These are phyloP conservation scores for Alternaria metachromatica DNA, from an alignment of 2,329 filamentous ascomycete species.

Conservation along the genomic window DNA sequence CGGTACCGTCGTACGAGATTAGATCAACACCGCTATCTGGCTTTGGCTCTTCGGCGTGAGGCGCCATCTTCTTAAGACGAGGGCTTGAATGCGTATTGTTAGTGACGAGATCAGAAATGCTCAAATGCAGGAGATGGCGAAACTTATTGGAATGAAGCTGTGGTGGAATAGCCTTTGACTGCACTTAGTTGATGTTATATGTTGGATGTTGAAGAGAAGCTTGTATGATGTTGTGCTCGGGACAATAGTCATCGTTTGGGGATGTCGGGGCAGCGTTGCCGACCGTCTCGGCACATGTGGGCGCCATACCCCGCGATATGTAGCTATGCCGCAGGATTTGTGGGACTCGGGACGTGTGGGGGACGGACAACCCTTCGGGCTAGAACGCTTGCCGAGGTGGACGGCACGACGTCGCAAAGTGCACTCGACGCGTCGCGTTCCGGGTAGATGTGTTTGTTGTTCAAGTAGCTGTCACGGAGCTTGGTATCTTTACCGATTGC, in stretches of 20 bases:
- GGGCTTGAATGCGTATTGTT: neutral
- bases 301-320: neutral
- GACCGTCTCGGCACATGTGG: neutral
- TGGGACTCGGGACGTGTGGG: neutral
- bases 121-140: neutral
- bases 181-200: neutral
- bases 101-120: neutral
- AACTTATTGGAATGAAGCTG: neutral
- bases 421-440: neutral
- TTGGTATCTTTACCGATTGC: neutral
- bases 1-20: constrained; percentile 19
- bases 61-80: constrained; percentile 15
- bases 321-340: neutral
- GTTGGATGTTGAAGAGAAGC: neutral
- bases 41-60: constrained; percentile 23
- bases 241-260: neutral
- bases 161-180: neutral
- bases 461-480: neutral
- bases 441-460: neutral
- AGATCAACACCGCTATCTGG: constrained; percentile 25
- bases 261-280: neutral
- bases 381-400: neutral
- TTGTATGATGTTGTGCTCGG: neutral
- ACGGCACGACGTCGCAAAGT: neutral
- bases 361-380: neutral